These are phyloP conservation scores for Cyclotella choctawhatcheeana DNA, from an alignment of 108 stramenopile genomes.

Conservation along the genomic window DNA sequence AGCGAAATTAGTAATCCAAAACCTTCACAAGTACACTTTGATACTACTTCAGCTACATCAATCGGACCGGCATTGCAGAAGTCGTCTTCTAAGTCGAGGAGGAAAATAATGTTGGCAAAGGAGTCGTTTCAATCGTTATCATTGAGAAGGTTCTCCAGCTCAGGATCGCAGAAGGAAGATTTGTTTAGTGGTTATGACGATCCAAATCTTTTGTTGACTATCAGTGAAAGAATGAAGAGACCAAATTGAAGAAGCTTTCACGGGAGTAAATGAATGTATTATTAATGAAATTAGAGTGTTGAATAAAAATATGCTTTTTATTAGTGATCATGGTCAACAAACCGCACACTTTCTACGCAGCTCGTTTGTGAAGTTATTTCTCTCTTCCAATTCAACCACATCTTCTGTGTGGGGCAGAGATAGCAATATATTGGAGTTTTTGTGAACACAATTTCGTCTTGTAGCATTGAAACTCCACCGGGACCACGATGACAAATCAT, in stretches of 20 bases:
- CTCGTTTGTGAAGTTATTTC: slow-evolving; percentile 15
- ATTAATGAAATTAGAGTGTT: neutral
- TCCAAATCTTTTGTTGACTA: slow-evolving; percentile 3
- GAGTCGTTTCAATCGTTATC: slow-evolving; percentile 22
- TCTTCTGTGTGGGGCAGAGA: slow-evolving; percentile 33
- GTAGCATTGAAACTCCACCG: slow-evolving; percentile 48
- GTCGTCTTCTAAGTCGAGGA: neutral
- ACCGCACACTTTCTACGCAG: slow-evolving; percentile 26
- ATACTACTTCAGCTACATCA: too few relatives aligned
- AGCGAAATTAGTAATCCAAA: too few relatives aligned
- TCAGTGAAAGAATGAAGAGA: slow-evolving; percentile 14
- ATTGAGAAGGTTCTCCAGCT: slow-evolving; percentile 17
- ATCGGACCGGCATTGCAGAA: too few relatives aligned
- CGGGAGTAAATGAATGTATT: neutral
- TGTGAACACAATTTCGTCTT: slow-evolving; percentile 39
- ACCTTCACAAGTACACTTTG: too few relatives aligned
- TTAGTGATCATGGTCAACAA: slow-evolving; percentile 26
- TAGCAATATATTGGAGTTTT: slow-evolving; percentile 36
- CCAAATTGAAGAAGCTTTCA: neutral
- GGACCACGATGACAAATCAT: slow-evolving; percentile 34
- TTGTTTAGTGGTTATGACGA: slow-evolving; percentile 17
- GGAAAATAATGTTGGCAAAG: slow-evolving; percentile 5
- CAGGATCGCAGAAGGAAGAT: slow-evolving; percentile 10
- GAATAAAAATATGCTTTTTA: too few relatives aligned
- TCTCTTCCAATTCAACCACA: slow-evolving; percentile 30